Evolutionary conservation across 2,329 filamentous ascomycete species (phyloP).

Genomic region (Botryotinia globosa): DNA sequence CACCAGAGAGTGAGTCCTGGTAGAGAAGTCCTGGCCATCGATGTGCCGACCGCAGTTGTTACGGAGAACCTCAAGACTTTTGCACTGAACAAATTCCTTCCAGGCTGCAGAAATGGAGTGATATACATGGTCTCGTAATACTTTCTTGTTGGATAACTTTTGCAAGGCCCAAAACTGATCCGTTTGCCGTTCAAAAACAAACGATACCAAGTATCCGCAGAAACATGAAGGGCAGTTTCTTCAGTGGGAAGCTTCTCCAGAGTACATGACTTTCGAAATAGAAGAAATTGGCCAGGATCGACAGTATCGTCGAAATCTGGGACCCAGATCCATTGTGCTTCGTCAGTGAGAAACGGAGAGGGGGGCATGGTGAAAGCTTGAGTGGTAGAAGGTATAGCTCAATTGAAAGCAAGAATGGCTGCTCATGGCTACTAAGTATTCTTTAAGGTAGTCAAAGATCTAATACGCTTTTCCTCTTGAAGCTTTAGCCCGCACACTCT

Average conservation of each 20-base stretch:
- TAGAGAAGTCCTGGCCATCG: neutral
- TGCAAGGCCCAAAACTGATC: conserved; percentile 14
- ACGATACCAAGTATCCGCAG: conserved; percentile 7
- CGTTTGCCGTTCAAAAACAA: conserved; percentile 9
- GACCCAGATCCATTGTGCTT: neutral
- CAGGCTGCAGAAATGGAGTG: neutral
- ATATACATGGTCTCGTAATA: conserved; percentile 10
- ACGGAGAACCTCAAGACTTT: neutral
- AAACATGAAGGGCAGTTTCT: neutral
- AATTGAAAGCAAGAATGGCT: neutral
- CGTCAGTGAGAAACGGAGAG: neutral
- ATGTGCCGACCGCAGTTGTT: neutral
- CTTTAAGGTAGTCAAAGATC: neutral
- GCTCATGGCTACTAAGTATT: neutral
- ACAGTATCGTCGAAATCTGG: neutral
- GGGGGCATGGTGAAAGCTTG: neutral
- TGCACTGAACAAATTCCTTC: neutral
- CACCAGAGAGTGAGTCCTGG: neutral
- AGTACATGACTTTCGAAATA: neutral
- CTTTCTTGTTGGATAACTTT: conserved; percentile 9
- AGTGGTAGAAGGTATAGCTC: neutral
- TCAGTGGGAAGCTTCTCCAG: neutral
- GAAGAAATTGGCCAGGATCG: neutral
- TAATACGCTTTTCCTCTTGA: neutral
- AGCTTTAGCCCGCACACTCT: too few species aligned